Evolutionary conservation across 164 flowering plant genomes (phyloP), one percentile per base, ranked within the genome.

Genomic region (Aristolochia californica): DNA sequence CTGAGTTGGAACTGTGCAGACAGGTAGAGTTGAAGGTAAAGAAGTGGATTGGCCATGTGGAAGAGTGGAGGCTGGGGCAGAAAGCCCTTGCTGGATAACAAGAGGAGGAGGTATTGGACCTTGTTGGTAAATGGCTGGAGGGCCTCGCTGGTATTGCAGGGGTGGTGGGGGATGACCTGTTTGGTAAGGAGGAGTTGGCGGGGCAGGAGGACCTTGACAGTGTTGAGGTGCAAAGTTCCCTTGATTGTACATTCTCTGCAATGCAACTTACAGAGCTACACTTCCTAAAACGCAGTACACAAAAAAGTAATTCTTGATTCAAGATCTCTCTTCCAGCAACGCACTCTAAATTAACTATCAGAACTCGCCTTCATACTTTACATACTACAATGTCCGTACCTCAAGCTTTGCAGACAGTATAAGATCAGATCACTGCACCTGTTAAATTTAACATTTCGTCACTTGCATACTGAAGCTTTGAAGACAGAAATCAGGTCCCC

Each of bases 191-290:
- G 56, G 56, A 4, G 68, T 57, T 16, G 27, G 61, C 45, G 54
- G 62, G 24, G 58, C 68, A 17, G 60, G 72, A 50, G 67, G 68
- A 24, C 30, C 65, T 53, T 57, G 77, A 52, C 78, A 62, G 53
- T 53, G 71, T 52, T 71, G 88, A 65, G 74, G 60, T 47, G 49
- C 70, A 59, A 69, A 69, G 68, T 63, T 74, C 23, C 85, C 82
- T 73, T 74, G 81, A 56, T 77, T 72, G 58, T 74, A 70, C 87
- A 84, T 84, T 34, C 4, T 34, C 7, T 34, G 40, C 40, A 34
- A 22, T 50, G 27, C 7, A 22, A n/a, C n/a, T n/a, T n/a, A 50
- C 5, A 9, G 20, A 47, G 11, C 10, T 47, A 9, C 9, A 47
- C 18, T 47, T 47, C 26, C 27, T n/a, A n/a, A 22, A 9, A 5